Evolutionary conservation across 169 alveolate genomes (phyloP).

Genomic region (Plasmodium malariae): DNA sequence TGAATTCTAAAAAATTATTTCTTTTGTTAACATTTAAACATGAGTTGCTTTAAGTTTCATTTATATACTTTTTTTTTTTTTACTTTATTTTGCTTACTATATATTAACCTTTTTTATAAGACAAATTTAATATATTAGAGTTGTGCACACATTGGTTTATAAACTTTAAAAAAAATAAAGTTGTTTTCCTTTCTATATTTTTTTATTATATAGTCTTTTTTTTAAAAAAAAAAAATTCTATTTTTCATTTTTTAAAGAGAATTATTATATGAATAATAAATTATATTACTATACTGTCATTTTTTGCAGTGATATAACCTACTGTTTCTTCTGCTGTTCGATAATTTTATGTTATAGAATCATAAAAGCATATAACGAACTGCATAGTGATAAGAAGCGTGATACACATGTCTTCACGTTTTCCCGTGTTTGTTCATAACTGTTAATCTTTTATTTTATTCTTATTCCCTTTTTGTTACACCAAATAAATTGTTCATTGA

Average conservation of each 20-base stretch:
- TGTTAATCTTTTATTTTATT: no score
- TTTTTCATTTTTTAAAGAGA: constrained; percentile 1
- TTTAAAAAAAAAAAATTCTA: constrained; percentile 10
- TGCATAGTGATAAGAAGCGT: no score
- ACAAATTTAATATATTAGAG: background rate
- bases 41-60: background rate
- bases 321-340: background rate
- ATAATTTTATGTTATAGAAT: background rate
- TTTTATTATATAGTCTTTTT: background rate
- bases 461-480: no score
- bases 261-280: background rate
- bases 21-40: constrained; percentile 23
- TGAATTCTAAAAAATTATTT: constrained; percentile 37
- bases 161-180: background rate
- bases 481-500: no score
- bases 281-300: background rate
- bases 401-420: no score
- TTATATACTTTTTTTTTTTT: constrained; percentile 8
- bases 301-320: constrained; percentile 2
- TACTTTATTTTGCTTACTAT: background rate
- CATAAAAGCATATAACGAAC: no score
- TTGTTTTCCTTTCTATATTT: background rate
- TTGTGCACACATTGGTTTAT: constrained; percentile 41
- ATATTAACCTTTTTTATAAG: constrained; percentile 19
- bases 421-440: no score